A percentile compares a stretch with the other conserved stretches of the same genome.
Conservation (phyloP, 495 filamentous ascomycete species). For the Cryomyces minteri region DNA sequence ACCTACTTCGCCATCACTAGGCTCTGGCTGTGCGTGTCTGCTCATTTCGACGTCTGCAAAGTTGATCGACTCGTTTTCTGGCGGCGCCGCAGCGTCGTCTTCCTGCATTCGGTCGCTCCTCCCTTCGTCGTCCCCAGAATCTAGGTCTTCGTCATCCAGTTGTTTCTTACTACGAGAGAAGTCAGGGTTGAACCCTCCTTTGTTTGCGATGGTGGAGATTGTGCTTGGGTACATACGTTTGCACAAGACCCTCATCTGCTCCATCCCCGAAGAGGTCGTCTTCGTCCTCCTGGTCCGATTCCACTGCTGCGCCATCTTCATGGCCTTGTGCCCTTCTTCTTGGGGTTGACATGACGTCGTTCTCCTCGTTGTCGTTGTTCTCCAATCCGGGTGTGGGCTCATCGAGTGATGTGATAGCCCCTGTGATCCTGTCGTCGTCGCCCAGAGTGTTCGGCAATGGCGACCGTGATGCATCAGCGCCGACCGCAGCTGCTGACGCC, state of each 20-base stretch:
- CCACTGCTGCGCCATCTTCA: slow-evolving; percentile 6
- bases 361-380: slow-evolving; percentile 9
- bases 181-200: neutral
- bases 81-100: too few species aligned
- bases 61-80: slow-evolving; percentile 5
- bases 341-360: neutral
- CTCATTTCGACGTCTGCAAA: slow-evolving; percentile 16
- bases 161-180: slow-evolving; percentile 23
- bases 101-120: too few species aligned
- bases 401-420: slow-evolving; percentile 6
- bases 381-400: slow-evolving; percentile 6
- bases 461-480: slow-evolving; percentile 6
- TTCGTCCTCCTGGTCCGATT: slow-evolving; percentile 1
- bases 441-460: slow-evolving; percentile 9
- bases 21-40: slow-evolving; percentile 45
- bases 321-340: neutral
- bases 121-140: slow-evolving; percentile 51
- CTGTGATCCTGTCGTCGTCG: slow-evolving; percentile 9
- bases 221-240: too few species aligned
- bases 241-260: slow-evolving; percentile 1
- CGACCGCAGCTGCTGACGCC: slow-evolving; percentile 15
- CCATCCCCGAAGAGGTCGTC: slow-evolving; percentile 12
- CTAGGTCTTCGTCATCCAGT: slow-evolving; percentile 56
- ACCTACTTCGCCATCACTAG: slow-evolving; percentile 34
- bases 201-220: too few species aligned